These are phyloP conservation scores for Linum lewisii DNA, from an alignment of 345 rosid genomes.

Conservation along the genomic window DNA sequence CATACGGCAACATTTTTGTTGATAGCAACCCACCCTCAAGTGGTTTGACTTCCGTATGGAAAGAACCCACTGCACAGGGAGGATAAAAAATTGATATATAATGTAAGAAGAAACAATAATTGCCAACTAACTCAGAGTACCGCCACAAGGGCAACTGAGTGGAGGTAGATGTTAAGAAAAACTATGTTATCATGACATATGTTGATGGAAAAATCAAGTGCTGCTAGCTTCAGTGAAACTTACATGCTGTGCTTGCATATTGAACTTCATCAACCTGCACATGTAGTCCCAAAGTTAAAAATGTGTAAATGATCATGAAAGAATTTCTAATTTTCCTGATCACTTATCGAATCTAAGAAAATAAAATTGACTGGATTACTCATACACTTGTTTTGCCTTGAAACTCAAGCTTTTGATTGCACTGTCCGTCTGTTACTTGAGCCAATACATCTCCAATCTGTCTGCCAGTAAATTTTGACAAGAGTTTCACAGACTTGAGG, in stretches of 20 bases:
- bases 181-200: not conserved
- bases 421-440: conserved; percentile 21
- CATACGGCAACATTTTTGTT: conserved; percentile 16
- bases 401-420: conserved; percentile 19
- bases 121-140: not conserved
- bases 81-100: conserved; percentile 15
- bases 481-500: conserved; percentile 9
- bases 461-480: conserved; percentile 40
- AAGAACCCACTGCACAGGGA: conserved; percentile 25
- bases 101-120: not conserved
- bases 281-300: not conserved
- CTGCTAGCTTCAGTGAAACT: conserved; percentile 22
- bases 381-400: conserved; percentile 33
- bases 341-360: conserved; percentile 8
- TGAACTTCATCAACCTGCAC: conserved; percentile 47
- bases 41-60: conserved; percentile 29
- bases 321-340: conserved; percentile 4
- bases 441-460: conserved; percentile 30
- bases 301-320: not conserved
- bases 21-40: conserved; percentile 23
- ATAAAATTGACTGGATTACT: conserved; percentile 9
- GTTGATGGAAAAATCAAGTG: not conserved
- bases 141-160: not conserved
- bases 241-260: conserved; percentile 34
- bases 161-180: not conserved